Evolutionary conservation across 164 flowering plant species (phyloP).

Genomic region (Sextonia rubra): DNA sequence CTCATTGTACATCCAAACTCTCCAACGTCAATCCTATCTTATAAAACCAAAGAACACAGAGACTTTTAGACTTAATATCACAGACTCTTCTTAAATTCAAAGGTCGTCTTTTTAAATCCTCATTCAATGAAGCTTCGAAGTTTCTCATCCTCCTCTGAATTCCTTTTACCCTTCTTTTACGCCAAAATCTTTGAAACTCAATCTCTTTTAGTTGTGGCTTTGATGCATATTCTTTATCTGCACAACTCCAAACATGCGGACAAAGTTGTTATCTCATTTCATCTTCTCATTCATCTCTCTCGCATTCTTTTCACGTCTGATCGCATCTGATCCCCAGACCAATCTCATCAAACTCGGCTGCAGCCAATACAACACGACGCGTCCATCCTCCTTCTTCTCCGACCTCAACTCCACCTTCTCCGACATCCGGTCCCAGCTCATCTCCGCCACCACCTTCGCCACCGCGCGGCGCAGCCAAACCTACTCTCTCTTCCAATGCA

Average conservation of each 20-base stretch:
- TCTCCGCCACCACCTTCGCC: conserved; percentile 23
- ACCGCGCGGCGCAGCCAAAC: conserved; percentile 34
- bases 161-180: too few species aligned
- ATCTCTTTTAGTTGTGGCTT: too few species aligned
- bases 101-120: too few species aligned
- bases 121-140: too few species aligned
- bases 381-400: conserved; percentile 7
- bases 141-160: too few species aligned
- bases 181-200: too few species aligned
- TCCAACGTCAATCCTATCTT: too few species aligned
- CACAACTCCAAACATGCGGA: neutral
- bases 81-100: too few species aligned
- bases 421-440: conserved; percentile 12
- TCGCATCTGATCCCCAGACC: conserved; percentile 15
- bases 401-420: conserved; percentile 14
- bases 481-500: conserved; percentile 44
- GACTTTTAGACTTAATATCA: too few species aligned
- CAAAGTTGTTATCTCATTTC: neutral
- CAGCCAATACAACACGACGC: conserved; percentile 20
- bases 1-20: too few species aligned
- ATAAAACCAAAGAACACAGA: too few species aligned
- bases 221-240: too few species aligned
- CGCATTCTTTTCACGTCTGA: neutral
- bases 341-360: conserved; percentile 13
- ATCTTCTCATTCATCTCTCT: neutral